These are phyloP conservation scores for Colletotrichum scovillei DNA, from an alignment of 2,329 filamentous ascomycete genomes.

Conservation along the genomic window DNA sequence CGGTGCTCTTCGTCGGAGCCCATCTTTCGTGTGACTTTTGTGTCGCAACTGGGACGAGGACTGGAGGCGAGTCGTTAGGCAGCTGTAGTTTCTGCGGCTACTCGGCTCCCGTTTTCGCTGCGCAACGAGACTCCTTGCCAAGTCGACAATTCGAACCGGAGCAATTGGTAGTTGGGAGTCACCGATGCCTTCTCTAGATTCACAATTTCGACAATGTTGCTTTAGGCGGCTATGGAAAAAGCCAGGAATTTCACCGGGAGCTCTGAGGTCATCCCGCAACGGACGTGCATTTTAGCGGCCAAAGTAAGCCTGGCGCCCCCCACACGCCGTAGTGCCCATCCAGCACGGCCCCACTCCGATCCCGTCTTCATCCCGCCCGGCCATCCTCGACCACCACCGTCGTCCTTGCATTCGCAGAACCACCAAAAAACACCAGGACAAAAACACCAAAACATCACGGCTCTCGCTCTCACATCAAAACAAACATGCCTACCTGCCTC, in stretches of 20 bases:
- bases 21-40: conserved; percentile 6
- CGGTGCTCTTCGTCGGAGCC: conserved; percentile 29
- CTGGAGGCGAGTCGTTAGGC: background rate
- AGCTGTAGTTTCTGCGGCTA: background rate
- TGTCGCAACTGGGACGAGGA: no score
- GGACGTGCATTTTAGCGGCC: conserved; percentile 9
- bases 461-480: background rate
- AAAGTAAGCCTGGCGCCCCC: background rate
- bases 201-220: background rate
- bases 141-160: background rate
- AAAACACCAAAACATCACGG: background rate
- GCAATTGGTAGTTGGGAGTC: background rate
- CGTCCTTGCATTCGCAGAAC: background rate
- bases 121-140: background rate
- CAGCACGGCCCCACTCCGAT: conserved; percentile 6
- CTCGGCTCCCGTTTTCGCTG: background rate
- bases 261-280: conserved; percentile 19
- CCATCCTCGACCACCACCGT: background rate
- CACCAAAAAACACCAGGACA: background rate
- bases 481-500: background rate
- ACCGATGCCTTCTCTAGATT: background rate
- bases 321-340: background rate
- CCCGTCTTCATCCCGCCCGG: background rate
- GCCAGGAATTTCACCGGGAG: background rate
- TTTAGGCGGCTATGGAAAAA: background rate